Conservation (phyloP, 2,329 filamentous ascomycete genomes). For the Onygenales sp. region DNA sequence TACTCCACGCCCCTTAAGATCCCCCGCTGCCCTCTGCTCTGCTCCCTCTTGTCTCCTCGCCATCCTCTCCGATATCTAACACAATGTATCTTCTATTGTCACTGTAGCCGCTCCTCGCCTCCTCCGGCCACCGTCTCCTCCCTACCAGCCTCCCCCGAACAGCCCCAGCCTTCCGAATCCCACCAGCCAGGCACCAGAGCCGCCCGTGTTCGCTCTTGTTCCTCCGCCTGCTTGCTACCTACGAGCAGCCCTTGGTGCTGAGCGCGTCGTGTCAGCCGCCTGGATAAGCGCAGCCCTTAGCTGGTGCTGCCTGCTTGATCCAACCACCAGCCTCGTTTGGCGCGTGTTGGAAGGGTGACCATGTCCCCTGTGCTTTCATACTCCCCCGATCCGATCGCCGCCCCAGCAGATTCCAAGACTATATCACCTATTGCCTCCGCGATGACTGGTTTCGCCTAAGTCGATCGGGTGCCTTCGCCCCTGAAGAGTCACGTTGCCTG, state of each 20-base stretch:
- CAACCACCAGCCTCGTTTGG: slow-evolving; percentile 3
- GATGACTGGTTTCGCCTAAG: slow-evolving; percentile 3
- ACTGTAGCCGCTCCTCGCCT: too few species aligned
- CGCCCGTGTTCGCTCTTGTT: too few species aligned
- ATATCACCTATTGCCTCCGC: neutral
- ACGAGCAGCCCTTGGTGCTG: neutral
- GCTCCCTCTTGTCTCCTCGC: too few species aligned
- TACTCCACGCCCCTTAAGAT: too few species aligned
- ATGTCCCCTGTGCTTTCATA: slow-evolving; percentile 6
- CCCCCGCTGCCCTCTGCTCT: too few species aligned
- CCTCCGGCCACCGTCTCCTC: too few species aligned
- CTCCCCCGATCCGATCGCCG: slow-evolving; percentile 9
- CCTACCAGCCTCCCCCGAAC: too few species aligned
- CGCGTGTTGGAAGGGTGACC: slow-evolving; percentile 4
- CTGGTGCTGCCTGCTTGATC: slow-evolving; percentile 9
- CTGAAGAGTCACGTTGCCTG: slow-evolving; percentile 9
- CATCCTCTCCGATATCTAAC: too few species aligned
- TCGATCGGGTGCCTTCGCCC: slow-evolving; percentile 6
- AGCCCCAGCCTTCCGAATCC: too few species aligned
- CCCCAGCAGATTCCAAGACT: slow-evolving; percentile 8
- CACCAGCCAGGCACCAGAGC: too few species aligned
- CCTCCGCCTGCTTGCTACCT: neutral
- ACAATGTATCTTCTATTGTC: too few species aligned
- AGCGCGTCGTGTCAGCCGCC: slow-evolving; percentile 1
- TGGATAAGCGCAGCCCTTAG: slow-evolving; percentile 9